phyloP scores from a whole-genome alignment of 768 basidiomycete genomes.

The Gautieria morchelliformis region DNA sequence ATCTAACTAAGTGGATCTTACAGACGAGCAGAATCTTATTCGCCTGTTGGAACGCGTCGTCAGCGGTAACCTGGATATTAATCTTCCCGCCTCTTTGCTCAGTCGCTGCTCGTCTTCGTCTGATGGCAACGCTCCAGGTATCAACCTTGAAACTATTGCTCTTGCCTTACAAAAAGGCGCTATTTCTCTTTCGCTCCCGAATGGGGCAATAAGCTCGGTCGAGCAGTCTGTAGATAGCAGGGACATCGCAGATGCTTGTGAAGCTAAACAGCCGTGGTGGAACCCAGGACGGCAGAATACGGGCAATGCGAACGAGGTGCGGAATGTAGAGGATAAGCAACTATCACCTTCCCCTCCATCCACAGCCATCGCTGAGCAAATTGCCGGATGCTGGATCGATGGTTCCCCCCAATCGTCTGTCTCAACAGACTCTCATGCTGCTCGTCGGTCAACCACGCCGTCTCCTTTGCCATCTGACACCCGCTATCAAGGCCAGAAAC shows the following conservation, averaged over 20 bases:
- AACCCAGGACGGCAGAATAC: background rate
- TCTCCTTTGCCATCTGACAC: background rate
- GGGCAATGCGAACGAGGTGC: background rate
- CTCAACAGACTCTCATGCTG: background rate
- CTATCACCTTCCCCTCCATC: background rate
- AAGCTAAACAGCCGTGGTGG: background rate
- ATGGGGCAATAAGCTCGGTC: background rate
- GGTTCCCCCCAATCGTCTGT: background rate
- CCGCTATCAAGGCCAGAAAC: background rate
- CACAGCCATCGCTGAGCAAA: background rate
- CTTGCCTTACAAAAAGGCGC: conserved; percentile 1
- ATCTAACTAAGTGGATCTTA: background rate
- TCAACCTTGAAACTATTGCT: conserved; percentile 3
- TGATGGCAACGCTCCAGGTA: background rate
- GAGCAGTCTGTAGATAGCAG: background rate
- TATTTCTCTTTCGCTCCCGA: background rate
- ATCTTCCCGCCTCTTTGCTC: background rate
- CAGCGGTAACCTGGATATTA: conserved; percentile 5
- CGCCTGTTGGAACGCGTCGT: conserved; percentile 7
- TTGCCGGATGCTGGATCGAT: background rate
- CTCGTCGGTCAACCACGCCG: background rate
- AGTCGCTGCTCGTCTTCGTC: background rate
- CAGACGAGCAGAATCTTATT: conserved; percentile 8
- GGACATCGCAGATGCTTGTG: background rate
- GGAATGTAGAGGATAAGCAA: background rate